Evolutionary conservation across 2,329 filamentous ascomycete genomes (phyloP).

Genomic region (Monosporascus sp.): DNA sequence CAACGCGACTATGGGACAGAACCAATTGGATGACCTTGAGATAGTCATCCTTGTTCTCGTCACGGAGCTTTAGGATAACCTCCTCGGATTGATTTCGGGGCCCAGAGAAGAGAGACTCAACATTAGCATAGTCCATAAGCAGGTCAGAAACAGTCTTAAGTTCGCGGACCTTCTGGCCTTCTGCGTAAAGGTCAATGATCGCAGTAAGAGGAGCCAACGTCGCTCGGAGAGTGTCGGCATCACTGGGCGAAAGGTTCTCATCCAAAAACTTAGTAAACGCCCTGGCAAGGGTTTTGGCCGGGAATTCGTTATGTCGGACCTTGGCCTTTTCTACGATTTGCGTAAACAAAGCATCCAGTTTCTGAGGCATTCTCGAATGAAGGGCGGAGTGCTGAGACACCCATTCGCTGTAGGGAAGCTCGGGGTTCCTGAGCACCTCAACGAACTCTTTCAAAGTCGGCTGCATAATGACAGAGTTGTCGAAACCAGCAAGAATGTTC

Average conservation of each 20-base stretch:
- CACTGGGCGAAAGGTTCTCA: conserved; percentile 69
- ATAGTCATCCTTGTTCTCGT: conserved; percentile 93
- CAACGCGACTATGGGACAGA: conserved; percentile 87
- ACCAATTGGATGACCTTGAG: conserved; percentile 79
- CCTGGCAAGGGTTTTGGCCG: conserved; percentile 80
- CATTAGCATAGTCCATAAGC: conserved; percentile 74
- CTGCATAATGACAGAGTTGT: conserved; percentile 96
- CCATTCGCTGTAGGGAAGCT: conserved; percentile 95
- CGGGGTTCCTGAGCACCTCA: conserved; percentile 81
- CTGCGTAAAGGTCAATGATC: conserved; percentile 73
- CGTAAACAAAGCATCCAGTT: conserved; percentile 75
- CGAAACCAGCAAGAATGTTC: conserved; percentile 88
- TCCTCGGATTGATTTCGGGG: conserved; percentile 85
- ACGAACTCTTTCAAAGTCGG: conserved; percentile 80
- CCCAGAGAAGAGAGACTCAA: conserved; percentile 84
- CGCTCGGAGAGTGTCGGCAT: conserved; percentile 67
- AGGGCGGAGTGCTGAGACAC: conserved; percentile 91
- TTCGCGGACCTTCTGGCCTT: conserved; percentile 88
- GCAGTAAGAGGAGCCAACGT: conserved; percentile 71
- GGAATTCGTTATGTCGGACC: conserved; percentile 77
- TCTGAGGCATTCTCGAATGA: conserved; percentile 95
- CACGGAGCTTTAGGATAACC: conserved; percentile 86
- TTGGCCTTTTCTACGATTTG: conserved; percentile 83
- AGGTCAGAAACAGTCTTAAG: conserved; percentile 74
- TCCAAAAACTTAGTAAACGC: conserved; percentile 83